Base-by-base conservation (phyloP, 1,284 basidiomycete genomes). In the Apiotrichum porosum region DNA sequence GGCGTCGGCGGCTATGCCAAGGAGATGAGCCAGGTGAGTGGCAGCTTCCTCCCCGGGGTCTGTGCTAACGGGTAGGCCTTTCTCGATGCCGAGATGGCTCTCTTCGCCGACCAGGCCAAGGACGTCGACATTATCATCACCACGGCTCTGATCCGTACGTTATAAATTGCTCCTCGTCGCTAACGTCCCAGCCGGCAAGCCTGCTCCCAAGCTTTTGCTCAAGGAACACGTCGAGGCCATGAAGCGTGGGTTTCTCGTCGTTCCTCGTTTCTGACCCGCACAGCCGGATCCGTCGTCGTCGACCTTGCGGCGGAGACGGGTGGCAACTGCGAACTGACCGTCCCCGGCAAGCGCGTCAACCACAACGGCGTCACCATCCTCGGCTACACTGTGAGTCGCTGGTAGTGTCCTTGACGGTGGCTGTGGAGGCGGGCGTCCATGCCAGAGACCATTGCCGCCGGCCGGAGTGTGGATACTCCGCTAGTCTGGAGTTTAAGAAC, bases 41-140 rank as follows among this genome's bases (percentile, higher is more conserved):
- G 9, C 15, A 35, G n/a, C n/a, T n/a, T n/a, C n/a, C n/a, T n/a
- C n/a, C n/a, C n/a, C n/a, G n/a, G 13, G 28, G 13, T 3, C 2
- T 12, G 26, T 19, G 36, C 49, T 54, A 39, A 51, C 40, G 1
- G 6, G 4, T 43, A 66, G 64, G 64, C 61, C 13, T 90, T 89
- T 67, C 82, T 88, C 52, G 86, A 83, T 44, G 87, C 87, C 12
- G 88, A 90, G 69, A 89, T 90, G 88, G 82, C 83, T 0, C 78
- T 90, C 34, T 90, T 90, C 75, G 78, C 84, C 79, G 81, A 84
- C 64, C 87, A 90, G 69, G 84, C 83, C 69, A 84, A 83, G 65
- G 87, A 89, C 23, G 88, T 89, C 13, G 88, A 90, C 62, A 89
- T 90, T 50, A 79, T 90, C 50, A 80, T 90, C 57, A 89, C 88